Conservation (phyloP, 257 asterid genomes). For the Handroanthus guayacan region DNA sequence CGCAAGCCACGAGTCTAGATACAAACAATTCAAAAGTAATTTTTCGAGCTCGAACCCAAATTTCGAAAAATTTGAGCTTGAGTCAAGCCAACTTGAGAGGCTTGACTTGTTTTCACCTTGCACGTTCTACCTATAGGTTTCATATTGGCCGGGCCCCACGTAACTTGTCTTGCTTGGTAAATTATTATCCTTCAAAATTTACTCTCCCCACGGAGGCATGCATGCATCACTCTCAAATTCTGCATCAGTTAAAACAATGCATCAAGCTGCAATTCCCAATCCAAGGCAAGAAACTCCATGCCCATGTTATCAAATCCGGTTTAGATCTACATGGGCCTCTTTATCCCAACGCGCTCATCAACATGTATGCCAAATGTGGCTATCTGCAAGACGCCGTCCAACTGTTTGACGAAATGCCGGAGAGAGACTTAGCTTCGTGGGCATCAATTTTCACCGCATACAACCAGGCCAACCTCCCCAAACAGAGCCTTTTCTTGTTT, state of each 20-base stretch:
- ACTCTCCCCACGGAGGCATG: constrained; percentile 23
- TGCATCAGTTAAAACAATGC: constrained; percentile 64
- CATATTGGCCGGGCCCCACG: no score
- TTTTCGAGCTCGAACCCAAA: no score
- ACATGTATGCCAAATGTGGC: constrained; percentile 67
- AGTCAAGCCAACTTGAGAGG: no score
- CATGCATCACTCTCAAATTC: constrained; percentile 48
- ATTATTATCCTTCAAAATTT: not conserved
- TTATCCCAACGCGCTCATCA: constrained; percentile 57
- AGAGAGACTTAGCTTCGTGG: constrained; percentile 80
- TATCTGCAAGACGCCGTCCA: constrained; percentile 53
- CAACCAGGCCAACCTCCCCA: constrained; percentile 59
- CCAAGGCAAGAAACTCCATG: constrained; percentile 66
- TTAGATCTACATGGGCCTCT: constrained; percentile 40
- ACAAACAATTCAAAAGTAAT: no score
- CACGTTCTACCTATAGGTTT: no score
- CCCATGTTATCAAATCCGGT: constrained; percentile 68
- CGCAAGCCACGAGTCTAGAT: no score
- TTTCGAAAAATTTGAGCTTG: no score
- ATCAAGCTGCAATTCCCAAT: constrained; percentile 43
- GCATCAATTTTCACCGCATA: constrained; percentile 74
- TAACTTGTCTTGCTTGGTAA: not conserved
- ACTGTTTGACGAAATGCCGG: constrained; percentile 79
- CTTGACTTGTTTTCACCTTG: no score
- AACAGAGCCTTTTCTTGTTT: constrained; percentile 49